Evolutionary conservation across 495 filamentous ascomycete species (phyloP), one percentile per base, ranked within the genome.

Genomic region (Monascus purpureus): DNA sequence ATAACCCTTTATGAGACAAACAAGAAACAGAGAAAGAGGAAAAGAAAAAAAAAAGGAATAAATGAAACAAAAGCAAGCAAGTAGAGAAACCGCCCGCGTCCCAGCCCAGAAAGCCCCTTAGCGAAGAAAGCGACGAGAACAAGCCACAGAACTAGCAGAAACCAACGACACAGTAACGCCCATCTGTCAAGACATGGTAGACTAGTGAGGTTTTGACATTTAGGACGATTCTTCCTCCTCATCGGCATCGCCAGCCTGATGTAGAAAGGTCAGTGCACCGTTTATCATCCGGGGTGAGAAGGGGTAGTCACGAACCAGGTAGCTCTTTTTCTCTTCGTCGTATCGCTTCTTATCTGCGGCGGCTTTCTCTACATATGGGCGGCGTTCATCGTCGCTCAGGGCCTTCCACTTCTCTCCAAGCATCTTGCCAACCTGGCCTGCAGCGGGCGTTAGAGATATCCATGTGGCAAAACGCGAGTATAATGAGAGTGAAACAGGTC

Each of bases 371-470:
- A 95, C 88, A 53, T 96, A 99, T 6, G 92, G 90, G 38, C 68
- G 65, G 39, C 86, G 83, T 52, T 95, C 82, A 61, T 82, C 77
- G 31, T 90, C 80, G 63, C 68, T 77, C 29, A 99, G 67, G 22
- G 75, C 80, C 84, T 96, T 99, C 90, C 90, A 99, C 63, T 77
- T 75, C 72, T 95, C 86, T 56, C 90, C 90, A 24, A 99, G 83
- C 38, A 82, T 73, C 72, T 95, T 95, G 58, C 90, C 90, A 46
- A 99, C 87, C 56, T 96, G 86, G 44, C 90, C 84, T 93, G 37
- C 11, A 44, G 27, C n/a, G n/a, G n/a, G n/a, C n/a, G n/a, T n/a
- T n/a, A n/a, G n/a, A n/a, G n/a, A n/a, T n/a, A n/a, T n/a, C n/a
- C n/a, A n/a, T n/a, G n/a, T n/a, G n/a, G n/a, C n/a, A n/a, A n/a